Evolutionary conservation across 257 asterid genomes (phyloP).

Genomic region (Avicennia marina): DNA sequence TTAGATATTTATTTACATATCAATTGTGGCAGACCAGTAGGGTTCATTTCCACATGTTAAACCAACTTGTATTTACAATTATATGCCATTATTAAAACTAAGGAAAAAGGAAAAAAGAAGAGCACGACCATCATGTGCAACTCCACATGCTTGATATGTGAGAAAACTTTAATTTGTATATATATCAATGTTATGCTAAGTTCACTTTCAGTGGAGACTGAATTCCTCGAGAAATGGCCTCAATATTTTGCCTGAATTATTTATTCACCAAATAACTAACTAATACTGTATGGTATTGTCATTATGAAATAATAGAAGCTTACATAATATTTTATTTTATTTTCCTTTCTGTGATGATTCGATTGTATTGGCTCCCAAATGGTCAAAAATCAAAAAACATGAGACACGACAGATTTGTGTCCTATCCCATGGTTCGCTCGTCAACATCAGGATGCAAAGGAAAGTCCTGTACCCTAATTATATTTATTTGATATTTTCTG

Average conservation of each 20-base stretch:
- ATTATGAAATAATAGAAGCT: neutral
- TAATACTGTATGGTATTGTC: neutral
- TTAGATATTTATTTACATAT: neutral
- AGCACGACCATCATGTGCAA: conserved; percentile 21
- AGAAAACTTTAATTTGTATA: too few species aligned
- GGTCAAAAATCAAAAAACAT: too few species aligned
- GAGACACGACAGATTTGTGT: too few species aligned
- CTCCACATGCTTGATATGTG: too few species aligned
- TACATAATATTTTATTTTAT: too few species aligned
- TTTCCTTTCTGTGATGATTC: neutral
- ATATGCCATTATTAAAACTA: neutral
- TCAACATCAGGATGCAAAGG: neutral
- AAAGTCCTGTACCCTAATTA: neutral
- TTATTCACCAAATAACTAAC: neutral
- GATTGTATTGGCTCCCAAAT: too few species aligned
- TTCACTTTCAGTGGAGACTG: neutral
- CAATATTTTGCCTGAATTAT: conserved; percentile 8
- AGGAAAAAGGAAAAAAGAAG: neutral
- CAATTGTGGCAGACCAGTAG: neutral
- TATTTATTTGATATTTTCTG: neutral
- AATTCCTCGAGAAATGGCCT: neutral
- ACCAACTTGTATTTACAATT: neutral
- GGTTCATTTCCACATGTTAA: neutral
- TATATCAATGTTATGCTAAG: too few species aligned
- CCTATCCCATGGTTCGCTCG: conserved; percentile 14